These are phyloP conservation scores for Neurospora hispaniola DNA, from an alignment of 495 filamentous ascomycete species.

Conservation along the genomic window DNA sequence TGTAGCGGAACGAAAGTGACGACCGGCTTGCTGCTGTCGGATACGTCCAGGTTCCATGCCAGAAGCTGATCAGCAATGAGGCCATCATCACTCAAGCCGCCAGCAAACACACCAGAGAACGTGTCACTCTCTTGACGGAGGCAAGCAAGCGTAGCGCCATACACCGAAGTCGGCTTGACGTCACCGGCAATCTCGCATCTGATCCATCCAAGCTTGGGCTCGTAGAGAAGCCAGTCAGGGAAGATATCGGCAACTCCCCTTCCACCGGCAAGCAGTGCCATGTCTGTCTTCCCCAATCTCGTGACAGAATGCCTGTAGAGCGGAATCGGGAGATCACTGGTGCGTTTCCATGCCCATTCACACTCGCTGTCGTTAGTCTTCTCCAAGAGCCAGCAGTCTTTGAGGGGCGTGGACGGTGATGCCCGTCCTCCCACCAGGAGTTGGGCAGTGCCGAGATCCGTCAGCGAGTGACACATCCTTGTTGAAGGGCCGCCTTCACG, in stretches of 20 bases:
- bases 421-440: constrained; percentile 71
- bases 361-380: constrained; percentile 17
- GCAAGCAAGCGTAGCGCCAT: constrained; percentile 44
- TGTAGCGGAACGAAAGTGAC: constrained; percentile 8
- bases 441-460: constrained; percentile 37
- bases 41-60: constrained; percentile 39
- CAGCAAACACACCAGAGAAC: constrained; percentile 50
- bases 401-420: constrained; percentile 55
- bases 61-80: constrained; percentile 42
- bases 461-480: constrained; percentile 73
- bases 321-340: constrained; percentile 49
- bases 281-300: constrained; percentile 41
- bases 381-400: constrained; percentile 63
- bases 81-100: constrained; percentile 55
- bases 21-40: constrained; percentile 14
- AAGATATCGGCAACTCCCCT: constrained; percentile 26
- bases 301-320: constrained; percentile 67
- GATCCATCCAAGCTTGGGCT: constrained; percentile 35
- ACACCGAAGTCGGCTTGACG: constrained; percentile 39
- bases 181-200: constrained; percentile 24
- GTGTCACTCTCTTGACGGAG: constrained; percentile 6
- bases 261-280: constrained; percentile 22
- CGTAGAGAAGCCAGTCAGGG: constrained; percentile 56
- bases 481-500: constrained; percentile 30
- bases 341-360: constrained; percentile 44